Percentiles rank a stretch among this genome's conserved stretches.
Conservation (phyloP, 768 basidiomycete species). For the Mycena epipterygia region DNA sequence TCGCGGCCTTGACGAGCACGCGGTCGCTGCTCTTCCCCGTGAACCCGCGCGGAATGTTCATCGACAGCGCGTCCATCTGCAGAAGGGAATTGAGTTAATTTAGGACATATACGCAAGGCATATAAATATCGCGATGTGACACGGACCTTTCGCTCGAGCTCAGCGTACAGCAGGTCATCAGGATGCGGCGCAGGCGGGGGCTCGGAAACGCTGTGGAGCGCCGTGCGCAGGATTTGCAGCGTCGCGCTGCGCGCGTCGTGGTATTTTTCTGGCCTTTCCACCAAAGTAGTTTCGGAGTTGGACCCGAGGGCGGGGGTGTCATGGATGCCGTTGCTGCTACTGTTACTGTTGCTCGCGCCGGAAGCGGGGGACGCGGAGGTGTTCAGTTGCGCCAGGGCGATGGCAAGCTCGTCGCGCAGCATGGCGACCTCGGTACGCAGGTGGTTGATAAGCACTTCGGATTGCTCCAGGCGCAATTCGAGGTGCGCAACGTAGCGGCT, state of each 20-base stretch:
- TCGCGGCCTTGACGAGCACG: conserved; percentile 66
- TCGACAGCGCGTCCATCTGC: not conserved
- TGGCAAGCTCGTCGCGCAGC: not conserved
- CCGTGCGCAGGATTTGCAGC: not conserved
- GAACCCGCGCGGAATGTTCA: conserved; percentile 47
- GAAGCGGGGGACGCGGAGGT: not conserved
- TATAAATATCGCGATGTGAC: not conserved
- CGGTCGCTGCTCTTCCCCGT: conserved; percentile 71
- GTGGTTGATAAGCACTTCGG: not conserved
- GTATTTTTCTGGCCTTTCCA: too few relatives aligned
- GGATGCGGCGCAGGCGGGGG: too few relatives aligned
- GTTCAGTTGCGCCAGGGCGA: not conserved
- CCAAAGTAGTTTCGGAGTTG: too few relatives aligned
- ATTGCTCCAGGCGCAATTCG: not conserved
- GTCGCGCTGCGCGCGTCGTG: not conserved
- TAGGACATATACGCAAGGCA: not conserved
- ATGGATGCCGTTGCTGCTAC: too few relatives aligned
- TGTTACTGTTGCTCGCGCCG: not conserved
- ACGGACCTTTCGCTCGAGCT: conserved; percentile 1
- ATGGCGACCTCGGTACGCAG: conserved; percentile 3
- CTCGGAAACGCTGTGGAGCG: not conserved
- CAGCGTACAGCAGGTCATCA: not conserved
- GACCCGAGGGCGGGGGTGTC: too few relatives aligned
- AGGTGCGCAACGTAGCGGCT: conserved; percentile 8
- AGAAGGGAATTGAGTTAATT: not conserved